Conservation (phyloP, 495 filamentous ascomycete genomes). For the Neurospora intermedia region DNA sequence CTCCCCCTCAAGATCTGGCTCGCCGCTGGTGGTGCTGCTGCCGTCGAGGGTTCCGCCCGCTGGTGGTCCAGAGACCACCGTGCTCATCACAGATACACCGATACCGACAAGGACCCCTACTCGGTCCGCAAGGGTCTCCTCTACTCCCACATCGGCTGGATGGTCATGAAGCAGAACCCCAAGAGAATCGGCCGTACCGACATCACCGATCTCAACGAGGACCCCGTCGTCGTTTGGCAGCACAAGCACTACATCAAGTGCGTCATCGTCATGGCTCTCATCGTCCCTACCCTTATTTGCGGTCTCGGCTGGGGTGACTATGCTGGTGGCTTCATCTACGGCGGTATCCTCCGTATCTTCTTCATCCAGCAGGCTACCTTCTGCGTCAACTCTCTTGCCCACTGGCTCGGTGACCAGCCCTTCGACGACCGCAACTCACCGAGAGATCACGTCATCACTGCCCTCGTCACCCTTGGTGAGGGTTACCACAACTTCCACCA, state of each 20-base stretch:
- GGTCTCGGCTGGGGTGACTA: slow-evolving; percentile 88
- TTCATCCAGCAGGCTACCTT: slow-evolving; percentile 99
- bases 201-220: slow-evolving; percentile 93
- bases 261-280: slow-evolving; percentile 76
- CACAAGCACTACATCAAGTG: slow-evolving; percentile 89
- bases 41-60: slow-evolving; percentile 88
- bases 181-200: slow-evolving; percentile 91
- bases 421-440: slow-evolving; percentile 99
- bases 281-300: slow-evolving; percentile 72
- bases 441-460: slow-evolving; percentile 92
- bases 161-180: slow-evolving; percentile 92
- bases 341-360: slow-evolving; percentile 80
- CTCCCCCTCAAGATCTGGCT: slow-evolving; percentile 86
- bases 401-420: slow-evolving; percentile 98
- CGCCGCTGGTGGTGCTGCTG: slow-evolving; percentile 83
- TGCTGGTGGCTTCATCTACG: slow-evolving; percentile 87
- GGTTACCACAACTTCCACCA: slow-evolving; percentile 99
- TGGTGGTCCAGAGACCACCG: slow-evolving; percentile 98
- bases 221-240: slow-evolving; percentile 88
- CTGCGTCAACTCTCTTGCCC: slow-evolving; percentile 97
- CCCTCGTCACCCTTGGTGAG: slow-evolving; percentile 89
- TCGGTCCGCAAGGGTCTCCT: slow-evolving; percentile 94
- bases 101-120: slow-evolving; percentile 98
- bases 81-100: slow-evolving; percentile 97
- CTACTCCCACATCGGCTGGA: slow-evolving; percentile 91